These are phyloP conservation scores for Aegilops speltoides DNA, from an alignment of 176 grass and related monocot species.

Conservation along the genomic window DNA sequence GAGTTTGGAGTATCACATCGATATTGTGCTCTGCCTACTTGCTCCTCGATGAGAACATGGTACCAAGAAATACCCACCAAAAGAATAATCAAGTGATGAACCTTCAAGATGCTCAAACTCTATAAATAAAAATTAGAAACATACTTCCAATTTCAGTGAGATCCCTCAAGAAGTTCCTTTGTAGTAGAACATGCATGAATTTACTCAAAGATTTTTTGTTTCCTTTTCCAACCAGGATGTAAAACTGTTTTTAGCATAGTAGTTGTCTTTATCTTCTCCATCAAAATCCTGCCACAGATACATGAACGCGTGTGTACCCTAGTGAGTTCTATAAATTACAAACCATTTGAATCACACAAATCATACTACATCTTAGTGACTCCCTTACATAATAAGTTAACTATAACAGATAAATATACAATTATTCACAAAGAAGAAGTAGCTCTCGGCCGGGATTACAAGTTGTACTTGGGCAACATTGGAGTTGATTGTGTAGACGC, in stretches of 20 bases:
- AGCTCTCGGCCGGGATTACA: constrained; percentile 22
- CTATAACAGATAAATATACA: constrained; percentile 21
- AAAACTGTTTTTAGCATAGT: too few species aligned
- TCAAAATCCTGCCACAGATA: too few species aligned
- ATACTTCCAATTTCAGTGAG: background rate
- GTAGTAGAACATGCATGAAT: background rate
- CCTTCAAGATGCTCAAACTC: background rate
- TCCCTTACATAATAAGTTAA: background rate
- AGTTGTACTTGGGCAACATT: constrained; percentile 9
- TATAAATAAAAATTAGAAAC: too few species aligned
- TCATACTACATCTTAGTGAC: background rate
- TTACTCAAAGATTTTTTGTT: background rate
- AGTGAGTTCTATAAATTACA: too few species aligned
- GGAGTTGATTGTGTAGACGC: constrained; percentile 3
- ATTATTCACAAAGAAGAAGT: constrained; percentile 48
- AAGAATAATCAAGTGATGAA: background rate
- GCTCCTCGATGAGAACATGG: too few species aligned
- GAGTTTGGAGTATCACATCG: too few species aligned
- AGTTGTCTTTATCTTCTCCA: too few species aligned
- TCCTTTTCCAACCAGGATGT: background rate
- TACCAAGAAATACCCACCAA: too few species aligned
- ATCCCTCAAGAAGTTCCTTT: background rate
- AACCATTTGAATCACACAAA: too few species aligned
- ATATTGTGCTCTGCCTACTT: too few species aligned
- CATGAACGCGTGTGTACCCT: too few species aligned